Evolutionary conservation across 192 early-diverging fungal genomes (phyloP).

Genomic region (Spinellus fusiger): DNA sequence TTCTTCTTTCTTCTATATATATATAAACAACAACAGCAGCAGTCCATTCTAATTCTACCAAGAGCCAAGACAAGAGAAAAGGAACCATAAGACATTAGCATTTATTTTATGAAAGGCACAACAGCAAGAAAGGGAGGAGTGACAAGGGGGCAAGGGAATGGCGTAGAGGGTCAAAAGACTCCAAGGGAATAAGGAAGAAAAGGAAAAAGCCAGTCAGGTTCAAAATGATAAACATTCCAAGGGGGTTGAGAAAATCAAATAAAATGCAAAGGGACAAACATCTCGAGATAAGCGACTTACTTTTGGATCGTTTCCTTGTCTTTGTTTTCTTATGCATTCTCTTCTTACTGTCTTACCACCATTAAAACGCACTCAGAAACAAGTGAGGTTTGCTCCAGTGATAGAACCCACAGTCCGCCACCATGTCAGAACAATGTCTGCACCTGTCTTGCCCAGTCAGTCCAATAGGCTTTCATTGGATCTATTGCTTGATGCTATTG

Average conservation of each 20-base stretch:
- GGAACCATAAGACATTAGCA: no score
- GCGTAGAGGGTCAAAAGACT: background rate
- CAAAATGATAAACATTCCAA: conserved; percentile 4
- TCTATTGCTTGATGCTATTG: conserved; percentile 22
- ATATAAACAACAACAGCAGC: no score
- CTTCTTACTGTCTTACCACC: conserved; percentile 6
- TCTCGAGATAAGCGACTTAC: no score
- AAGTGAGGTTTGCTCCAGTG: background rate
- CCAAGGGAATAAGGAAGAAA: background rate
- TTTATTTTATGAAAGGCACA: background rate
- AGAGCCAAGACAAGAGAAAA: no score
- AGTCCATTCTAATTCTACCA: no score
- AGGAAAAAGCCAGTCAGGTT: background rate
- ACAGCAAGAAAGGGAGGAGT: background rate
- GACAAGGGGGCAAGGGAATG: background rate
- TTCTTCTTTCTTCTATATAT: no score
- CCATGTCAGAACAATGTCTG: conserved; percentile 7
- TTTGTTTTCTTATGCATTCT: background rate
- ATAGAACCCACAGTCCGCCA: background rate
- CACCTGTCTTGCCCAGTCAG: conserved; percentile 5
- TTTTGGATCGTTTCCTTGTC: conserved; percentile 1
- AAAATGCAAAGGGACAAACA: no score
- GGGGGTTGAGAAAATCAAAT: background rate
- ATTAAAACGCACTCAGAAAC: background rate
- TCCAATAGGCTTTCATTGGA: conserved; percentile 11